A percentile compares a stretch with the other conserved stretches of the same genome.
Evolutionary conservation across 176 grass and related monocot genomes (phyloP).

Genomic region (Carex parvula): DNA sequence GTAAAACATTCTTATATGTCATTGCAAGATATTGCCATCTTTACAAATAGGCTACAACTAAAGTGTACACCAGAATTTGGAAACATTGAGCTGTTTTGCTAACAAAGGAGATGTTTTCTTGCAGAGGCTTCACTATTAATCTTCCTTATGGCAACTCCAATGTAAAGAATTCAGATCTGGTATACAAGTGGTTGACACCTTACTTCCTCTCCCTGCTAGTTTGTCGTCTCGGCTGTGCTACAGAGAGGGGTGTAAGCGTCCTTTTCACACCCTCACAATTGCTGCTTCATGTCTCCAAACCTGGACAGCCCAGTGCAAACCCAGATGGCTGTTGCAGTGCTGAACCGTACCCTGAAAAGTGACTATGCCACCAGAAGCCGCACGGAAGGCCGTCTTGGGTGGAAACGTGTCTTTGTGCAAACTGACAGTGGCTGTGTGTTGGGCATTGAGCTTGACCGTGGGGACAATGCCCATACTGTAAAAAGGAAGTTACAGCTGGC

Average conservation of each 20-base stretch:
- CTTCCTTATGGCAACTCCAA: background rate
- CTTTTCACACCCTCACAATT: constrained; percentile 24
- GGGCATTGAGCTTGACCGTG: constrained; percentile 75
- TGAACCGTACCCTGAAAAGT: constrained; percentile 52
- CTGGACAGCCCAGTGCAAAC: constrained; percentile 89
- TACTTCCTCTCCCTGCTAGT: constrained; percentile 16
- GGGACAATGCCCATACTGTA: constrained; percentile 83
- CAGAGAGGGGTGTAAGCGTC: constrained; percentile 32
- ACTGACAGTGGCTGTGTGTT: constrained; percentile 84
- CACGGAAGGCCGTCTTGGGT: constrained; percentile 51
- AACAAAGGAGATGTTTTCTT: constrained; percentile 10
- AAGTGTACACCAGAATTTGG: background rate
- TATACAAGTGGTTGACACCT: constrained; percentile 3
- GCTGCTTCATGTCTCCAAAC: constrained; percentile 61
- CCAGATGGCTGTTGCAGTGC: constrained; percentile 80
- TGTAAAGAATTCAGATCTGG: constrained; percentile 4
- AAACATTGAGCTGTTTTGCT: background rate
- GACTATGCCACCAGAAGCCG: constrained; percentile 53
- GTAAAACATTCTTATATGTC: background rate
- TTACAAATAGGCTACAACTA: background rate
- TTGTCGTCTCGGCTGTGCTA: constrained; percentile 27
- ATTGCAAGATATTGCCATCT: constrained; percentile 8
- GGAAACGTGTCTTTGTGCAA: constrained; percentile 96
- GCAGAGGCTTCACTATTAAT: constrained; percentile 2
- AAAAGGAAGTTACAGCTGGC: constrained; percentile 91